A percentile compares a stretch with the other conserved stretches of the same genome.
These are phyloP conservation scores for Calycina herbarum DNA, from an alignment of 2,329 filamentous ascomycete genomes.

Conservation along the genomic window DNA sequence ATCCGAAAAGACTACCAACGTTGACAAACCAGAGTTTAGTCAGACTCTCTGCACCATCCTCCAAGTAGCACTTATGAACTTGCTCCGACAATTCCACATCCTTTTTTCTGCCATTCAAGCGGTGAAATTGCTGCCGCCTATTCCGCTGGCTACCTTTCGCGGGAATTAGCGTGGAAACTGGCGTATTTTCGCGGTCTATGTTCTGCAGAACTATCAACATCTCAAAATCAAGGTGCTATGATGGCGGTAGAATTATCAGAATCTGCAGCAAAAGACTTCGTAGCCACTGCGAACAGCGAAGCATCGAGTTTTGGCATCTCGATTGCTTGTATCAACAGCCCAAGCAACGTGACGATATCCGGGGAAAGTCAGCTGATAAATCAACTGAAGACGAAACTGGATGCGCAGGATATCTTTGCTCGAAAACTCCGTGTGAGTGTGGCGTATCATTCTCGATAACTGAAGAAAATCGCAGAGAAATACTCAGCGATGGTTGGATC, in stretches of 20 bases:
- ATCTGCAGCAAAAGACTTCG: constrained; percentile 22
- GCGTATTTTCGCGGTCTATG: constrained; percentile 21
- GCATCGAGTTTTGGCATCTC: constrained; percentile 23
- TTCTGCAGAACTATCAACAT: constrained; percentile 12
- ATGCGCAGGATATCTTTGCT: constrained; percentile 18
- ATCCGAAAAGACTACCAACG: neutral
- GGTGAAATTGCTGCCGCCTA: constrained; percentile 50
- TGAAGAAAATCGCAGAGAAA: constrained; percentile 29
- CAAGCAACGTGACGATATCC: constrained; percentile 30
- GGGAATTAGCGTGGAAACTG: constrained; percentile 15
- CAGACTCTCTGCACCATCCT: constrained; percentile 38
- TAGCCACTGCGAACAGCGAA: neutral
- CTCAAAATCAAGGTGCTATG: constrained; percentile 46
- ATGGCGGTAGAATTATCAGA: constrained; percentile 46
- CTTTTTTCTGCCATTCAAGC: constrained; percentile 43
- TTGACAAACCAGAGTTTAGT: constrained; percentile 12
- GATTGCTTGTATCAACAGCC: constrained; percentile 38
- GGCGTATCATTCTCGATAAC: constrained; percentile 36
- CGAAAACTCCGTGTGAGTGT: constrained; percentile 25
- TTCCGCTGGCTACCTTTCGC: constrained; percentile 27
- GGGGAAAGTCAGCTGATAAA: constrained; percentile 17
- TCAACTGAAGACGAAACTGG: too few relatives aligned
- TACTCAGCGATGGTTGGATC: constrained; percentile 19
- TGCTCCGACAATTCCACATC: constrained; percentile 41
- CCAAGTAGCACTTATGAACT: constrained; percentile 46